Percentiles rank a stretch among this genome's conserved stretches.
Conservation (phyloP, 768 basidiomycete genomes). For the Auricularia heimuer region DNA sequence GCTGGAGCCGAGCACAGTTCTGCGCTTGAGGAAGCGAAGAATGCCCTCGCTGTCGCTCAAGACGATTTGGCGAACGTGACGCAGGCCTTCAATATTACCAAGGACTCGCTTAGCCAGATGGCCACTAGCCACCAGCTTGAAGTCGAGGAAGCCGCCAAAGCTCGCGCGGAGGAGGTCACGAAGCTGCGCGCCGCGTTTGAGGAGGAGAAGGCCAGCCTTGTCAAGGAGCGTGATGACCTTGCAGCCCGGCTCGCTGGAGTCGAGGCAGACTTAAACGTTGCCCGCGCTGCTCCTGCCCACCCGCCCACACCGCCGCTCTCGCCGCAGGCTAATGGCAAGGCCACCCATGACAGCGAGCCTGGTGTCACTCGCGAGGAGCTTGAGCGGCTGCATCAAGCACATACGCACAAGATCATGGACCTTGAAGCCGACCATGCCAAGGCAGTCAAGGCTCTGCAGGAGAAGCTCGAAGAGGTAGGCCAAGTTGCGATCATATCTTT, state of each 20-base stretch:
- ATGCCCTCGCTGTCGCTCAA: conserved; percentile 51
- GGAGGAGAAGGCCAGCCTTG: conserved; percentile 46
- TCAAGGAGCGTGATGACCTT: conserved; percentile 53
- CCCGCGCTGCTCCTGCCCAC: conserved; percentile 34
- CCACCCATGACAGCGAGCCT: conserved; percentile 29
- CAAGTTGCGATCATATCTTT: background rate
- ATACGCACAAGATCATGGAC: conserved; percentile 72
- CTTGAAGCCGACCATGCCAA: conserved; percentile 59
- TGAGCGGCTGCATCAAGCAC: conserved; percentile 70
- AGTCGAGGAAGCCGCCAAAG: conserved; percentile 63
- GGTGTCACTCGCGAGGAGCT: conserved; percentile 69
- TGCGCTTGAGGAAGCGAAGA: conserved; percentile 45
- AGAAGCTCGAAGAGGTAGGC: conserved; percentile 40
- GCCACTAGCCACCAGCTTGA: conserved; percentile 60
- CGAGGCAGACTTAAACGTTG: conserved; percentile 59
- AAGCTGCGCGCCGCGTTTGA: conserved; percentile 51
- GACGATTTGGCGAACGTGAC: conserved; percentile 59
- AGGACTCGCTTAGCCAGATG: conserved; percentile 60
- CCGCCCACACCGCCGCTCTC: conserved; percentile 35
- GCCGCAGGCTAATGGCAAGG: conserved; percentile 33
- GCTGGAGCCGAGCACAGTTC: conserved; percentile 38
- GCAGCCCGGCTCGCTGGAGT: conserved; percentile 57
- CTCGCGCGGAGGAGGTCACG: conserved; percentile 60
- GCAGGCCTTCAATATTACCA: conserved; percentile 58
- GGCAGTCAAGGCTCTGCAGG: conserved; percentile 38